Conservation (phyloP, 345 rosid genomes). For the Streptanthus diversifolius region DNA sequence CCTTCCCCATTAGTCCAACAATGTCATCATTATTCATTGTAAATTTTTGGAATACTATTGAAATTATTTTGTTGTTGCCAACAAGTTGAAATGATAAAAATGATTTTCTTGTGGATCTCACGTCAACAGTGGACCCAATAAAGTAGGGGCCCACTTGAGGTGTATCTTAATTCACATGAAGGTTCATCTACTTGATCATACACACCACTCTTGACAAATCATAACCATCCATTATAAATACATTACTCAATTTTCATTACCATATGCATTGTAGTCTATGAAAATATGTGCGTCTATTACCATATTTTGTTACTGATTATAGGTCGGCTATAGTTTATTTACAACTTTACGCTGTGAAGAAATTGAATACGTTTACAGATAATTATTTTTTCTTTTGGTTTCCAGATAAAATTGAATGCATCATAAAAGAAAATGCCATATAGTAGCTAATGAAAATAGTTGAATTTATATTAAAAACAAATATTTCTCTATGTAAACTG, state of each 20-base stretch:
- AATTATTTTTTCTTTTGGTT: no score
- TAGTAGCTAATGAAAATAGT: background rate
- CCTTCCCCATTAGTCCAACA: constrained; percentile 16
- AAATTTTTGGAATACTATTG: background rate
- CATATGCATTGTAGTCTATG: background rate
- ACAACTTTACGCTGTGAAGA: background rate
- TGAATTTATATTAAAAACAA: background rate
- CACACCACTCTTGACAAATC: background rate
- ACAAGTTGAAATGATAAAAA: background rate
- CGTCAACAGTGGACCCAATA: background rate
- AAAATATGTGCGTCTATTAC: background rate
- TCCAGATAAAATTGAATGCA: background rate
- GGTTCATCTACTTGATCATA: constrained; percentile 9
- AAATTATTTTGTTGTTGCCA: background rate
- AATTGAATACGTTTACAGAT: background rate
- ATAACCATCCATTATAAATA: background rate
- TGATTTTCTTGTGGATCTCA: background rate
- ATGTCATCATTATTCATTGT: constrained; percentile 29
- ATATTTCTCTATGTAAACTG: background rate
- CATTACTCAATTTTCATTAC: background rate
- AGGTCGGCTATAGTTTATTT: constrained; percentile 8
- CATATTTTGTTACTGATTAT: constrained; percentile 6
- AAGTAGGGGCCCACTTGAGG: constrained; percentile 20
- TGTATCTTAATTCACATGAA: constrained; percentile 10
- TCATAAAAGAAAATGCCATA: background rate